Base-by-base conservation (phyloP, 2,329 filamentous ascomycete species). In the Paecilomyces formosus region DNA sequence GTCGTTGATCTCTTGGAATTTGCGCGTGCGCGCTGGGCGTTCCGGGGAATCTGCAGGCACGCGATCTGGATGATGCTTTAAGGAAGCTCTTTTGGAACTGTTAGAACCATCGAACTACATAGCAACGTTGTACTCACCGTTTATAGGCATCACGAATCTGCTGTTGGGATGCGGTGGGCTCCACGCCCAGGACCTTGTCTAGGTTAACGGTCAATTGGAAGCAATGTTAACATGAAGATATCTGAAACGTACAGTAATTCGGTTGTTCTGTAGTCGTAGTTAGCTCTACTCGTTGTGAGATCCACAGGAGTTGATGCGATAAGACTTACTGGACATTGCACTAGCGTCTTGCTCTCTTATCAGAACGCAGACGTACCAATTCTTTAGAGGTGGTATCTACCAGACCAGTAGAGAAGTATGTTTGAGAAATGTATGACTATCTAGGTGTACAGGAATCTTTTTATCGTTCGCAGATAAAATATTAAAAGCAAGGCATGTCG, bases 101-200 rank as follows among this genome's bases (percentile, higher is more conserved):
- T 51, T 7, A 49, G 18, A 9, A 45, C 21, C 3, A 21, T n/a
- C n/a, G 6, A 8, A 35, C 7, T 28, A 18, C 30, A 30, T 26
- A 11, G 18, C 13, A 13, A 54, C 7, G 7, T 49, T 35, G 13
- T 30, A n/a, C 64, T 39, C 66, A 90, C 88, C 88, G 88, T 74
- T 99, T 99, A 81, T 97, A 99, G 55, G 92, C 94, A 81, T 90
- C 89, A 66, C 93, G 89, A 70, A 99, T 88, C 72, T 97, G 89
- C 68, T 92, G 86, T 60, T 87, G 85, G 0, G 86, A 88, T 33
- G 93, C 92, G 65, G 82, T 88, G 35, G 90, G 83, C 55, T 86
- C 72, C 61, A 96, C 75, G 63, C 88, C 88, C 55, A 96, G 86
- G 63, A 89, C 83, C 55, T 83, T 85, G 77, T 93, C 89, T 92